Base-by-base conservation (phyloP, 352 stramenopile species). In the Nothophytophthora sp. region DNA sequence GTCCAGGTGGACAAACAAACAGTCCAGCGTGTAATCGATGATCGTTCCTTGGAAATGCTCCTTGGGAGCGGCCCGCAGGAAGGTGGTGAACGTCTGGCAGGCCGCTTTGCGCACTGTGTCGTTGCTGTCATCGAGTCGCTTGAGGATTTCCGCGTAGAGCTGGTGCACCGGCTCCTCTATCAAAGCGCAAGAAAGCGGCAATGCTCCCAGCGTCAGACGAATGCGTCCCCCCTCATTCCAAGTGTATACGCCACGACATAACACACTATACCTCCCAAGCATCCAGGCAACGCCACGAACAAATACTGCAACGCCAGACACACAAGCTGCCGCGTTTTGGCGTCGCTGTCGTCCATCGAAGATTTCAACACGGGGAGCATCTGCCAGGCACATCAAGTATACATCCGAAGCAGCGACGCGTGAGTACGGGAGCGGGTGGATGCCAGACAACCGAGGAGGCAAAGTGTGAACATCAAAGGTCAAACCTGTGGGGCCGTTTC, bases 71-170 rank as follows among this genome's bases (percentile, higher is more conserved):
- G 85, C 81, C 41, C 70, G 73, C n/a, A 96, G 66, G 38, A 97
- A 97, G 11, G 80, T 91, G 20, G 61, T 77, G 56, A 96, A 93
- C 18, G 90, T 96, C 37, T 88, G 73, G 56, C 90, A 97, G 5
- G 86, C 86, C 6, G 83, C 76, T 47, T 86, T 89, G 41, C 90
- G 86, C 41, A 97, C 90, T 16, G 76, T 83, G 50, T 97, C 88
- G 53, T 93, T 96, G 57, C 86, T 95, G 63, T 97, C 90, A 46
- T 97, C 90, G 16, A 97, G 70, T 3, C 89, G 88, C 69, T 97
- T 97, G 39, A 97, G 68, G 42, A 97, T 91, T 25, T 97, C 90
- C 8, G 90, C 76, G 55, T 97, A 97, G 7, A 97, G 70, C 24
- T 96, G 82, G 62, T 94, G 78, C 37, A 97, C 87, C 12, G 88